Evolutionary conservation across 441 rosid genomes (phyloP).

Genomic region (Brassica balearica): DNA sequence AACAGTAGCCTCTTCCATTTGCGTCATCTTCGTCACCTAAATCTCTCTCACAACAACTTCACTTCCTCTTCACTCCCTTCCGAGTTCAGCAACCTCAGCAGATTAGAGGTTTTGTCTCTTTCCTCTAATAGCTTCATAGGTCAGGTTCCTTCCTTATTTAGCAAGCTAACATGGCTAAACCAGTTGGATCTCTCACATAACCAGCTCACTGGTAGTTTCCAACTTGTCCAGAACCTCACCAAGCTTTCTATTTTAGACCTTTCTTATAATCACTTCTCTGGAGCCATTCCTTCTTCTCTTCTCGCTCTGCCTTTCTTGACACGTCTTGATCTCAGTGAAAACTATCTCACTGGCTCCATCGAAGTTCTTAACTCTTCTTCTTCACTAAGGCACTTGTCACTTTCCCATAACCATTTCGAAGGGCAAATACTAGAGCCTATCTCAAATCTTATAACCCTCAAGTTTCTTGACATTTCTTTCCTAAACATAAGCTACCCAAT

Average conservation of each 20-base stretch:
- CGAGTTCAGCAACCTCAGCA: constrained; percentile 1
- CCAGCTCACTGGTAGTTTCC: constrained; percentile 19
- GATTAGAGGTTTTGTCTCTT: constrained; percentile 32
- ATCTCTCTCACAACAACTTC: constrained; percentile 32
- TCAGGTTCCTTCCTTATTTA: constrained; percentile 28
- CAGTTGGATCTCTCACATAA: neutral
- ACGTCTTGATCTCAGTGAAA: neutral
- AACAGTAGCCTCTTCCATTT: constrained; percentile 22
- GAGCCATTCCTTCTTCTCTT: constrained; percentile 17
- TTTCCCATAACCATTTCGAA: constrained; percentile 12
- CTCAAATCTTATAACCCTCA: constrained; percentile 21
- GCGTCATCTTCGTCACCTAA: constrained; percentile 5
- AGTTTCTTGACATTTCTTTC: constrained; percentile 8
- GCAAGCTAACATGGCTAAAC: constrained; percentile 4
- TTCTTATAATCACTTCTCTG: constrained; percentile 7
- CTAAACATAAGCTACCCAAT: constrained; percentile 14
- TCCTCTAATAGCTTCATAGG: constrained; percentile 19
- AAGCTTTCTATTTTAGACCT: neutral
- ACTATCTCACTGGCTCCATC: constrained; percentile 23
- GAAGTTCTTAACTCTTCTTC: constrained; percentile 16
- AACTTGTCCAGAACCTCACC: neutral
- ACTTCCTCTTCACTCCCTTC: constrained; percentile 21
- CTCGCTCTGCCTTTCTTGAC: constrained; percentile 14
- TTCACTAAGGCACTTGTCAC: neutral
- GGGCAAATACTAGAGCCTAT: constrained; percentile 20